Evolutionary conservation across 192 early-diverging fungal genomes (phyloP).

Genomic region (Coemansia sp.): DNA sequence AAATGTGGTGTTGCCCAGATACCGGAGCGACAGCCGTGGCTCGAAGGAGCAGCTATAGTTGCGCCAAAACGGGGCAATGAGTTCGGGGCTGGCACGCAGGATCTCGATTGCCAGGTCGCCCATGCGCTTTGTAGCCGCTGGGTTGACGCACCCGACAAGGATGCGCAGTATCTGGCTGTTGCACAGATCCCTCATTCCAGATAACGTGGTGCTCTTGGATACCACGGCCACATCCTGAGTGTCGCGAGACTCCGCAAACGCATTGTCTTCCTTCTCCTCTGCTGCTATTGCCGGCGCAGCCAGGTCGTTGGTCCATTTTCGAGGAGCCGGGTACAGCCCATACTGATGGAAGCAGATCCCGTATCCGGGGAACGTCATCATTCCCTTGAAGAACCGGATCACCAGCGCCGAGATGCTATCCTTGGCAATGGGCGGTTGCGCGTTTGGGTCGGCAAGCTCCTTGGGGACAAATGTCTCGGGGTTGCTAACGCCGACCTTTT

Average conservation of each 20-base stretch:
- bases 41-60: conserved; percentile 36
- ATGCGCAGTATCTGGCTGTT: conserved; percentile 49
- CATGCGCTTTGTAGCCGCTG: conserved; percentile 26
- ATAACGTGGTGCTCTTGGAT: conserved; percentile 8
- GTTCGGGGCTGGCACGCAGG: conserved; percentile 45
- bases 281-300: background rate
- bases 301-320: background rate
- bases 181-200: conserved; percentile 33
- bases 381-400: conserved; percentile 38
- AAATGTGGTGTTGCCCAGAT: conserved; percentile 41
- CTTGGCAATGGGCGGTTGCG: background rate
- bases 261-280: background rate
- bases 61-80: conserved; percentile 53
- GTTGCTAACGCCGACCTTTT: conserved; percentile 16
- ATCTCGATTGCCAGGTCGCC: conserved; percentile 35
- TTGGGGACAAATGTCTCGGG: conserved; percentile 23
- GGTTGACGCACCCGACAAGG: conserved; percentile 32
- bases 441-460: background rate
- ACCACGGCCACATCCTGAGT: conserved; percentile 26
- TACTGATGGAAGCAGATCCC: conserved; percentile 52
- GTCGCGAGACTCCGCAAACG: background rate
- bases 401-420: conserved; percentile 40
- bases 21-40: conserved; percentile 43
- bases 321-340: conserved; percentile 44
- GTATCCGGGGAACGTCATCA: conserved; percentile 47